Evolutionary conservation across 768 basidiomycete species (phyloP), one percentile per base, ranked within the genome.

Genomic region (Tricholoma saponaceum): DNA sequence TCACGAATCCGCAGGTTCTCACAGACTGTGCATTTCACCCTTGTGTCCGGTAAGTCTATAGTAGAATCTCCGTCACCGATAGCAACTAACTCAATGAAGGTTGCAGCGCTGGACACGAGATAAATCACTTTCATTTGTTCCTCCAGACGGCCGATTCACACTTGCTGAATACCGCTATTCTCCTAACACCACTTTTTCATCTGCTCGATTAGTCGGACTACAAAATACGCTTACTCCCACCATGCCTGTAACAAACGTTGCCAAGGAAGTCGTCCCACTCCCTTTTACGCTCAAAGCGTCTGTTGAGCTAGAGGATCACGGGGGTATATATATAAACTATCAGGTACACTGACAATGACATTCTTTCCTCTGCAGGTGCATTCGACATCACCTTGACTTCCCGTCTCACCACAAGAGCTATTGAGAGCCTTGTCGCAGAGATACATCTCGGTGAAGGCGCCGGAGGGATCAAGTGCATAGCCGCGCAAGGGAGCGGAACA

Each of bases 11-110:
- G 0, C 83, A 83, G 63, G 80, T 84, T 28, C 74, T 95, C 64
- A 77, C 76, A 1, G 91, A 95, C 63, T 89, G 87, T 60, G 84
- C 90, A 1, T 96, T 98, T 70, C 96, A 98, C 69, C 85, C 95
- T 28, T 97, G 94, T 69, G 86, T 98, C 56, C 82, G 95, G 92
- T 92, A 69, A 57, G 83, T 68, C 10, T 16, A 49, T 46, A 51
- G 22, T 20, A 4, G n/a, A 30, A 30, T 10, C 16, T 49, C 14
- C 58, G 14, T 41, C 14, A 28, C n/a, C 14, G 20, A n/a, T n/a
- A 18, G 26, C 7, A 30, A 30, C 28, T 50, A n/a, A 50, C 10
- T 18, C 13, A n/a, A n/a, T 16, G 25, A 62, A 95, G 94, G 35
- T 75, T 95, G 23, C 86, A 83, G 65, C 85, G 86, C 56, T 97